Percentiles rank a stretch among this genome's conserved stretches.
phyloP scores from a whole-genome alignment of 495 filamentous ascomycete genomes.

The Penicillium samsonianum region DNA sequence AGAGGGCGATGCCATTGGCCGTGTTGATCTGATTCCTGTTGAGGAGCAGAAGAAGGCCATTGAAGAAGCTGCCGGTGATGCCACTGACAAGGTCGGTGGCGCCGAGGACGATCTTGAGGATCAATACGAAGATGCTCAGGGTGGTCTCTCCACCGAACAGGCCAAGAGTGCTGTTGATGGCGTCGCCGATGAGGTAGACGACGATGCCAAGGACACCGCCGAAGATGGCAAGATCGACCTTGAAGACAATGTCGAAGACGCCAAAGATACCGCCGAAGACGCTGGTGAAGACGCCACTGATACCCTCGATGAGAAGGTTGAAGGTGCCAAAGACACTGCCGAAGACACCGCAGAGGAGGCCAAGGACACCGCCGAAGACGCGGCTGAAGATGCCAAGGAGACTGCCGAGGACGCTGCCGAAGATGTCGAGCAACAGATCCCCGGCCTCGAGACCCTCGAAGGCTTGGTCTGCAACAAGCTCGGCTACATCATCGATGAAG shows the following conservation, averaged over 20 bases:
- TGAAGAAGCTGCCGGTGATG: slow-evolving; percentile 22
- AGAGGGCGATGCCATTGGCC: slow-evolving; percentile 63
- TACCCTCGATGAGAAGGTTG: not conserved
- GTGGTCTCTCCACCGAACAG: slow-evolving; percentile 23
- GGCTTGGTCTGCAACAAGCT: slow-evolving; percentile 62
- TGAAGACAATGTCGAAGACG: slow-evolving; percentile 30
- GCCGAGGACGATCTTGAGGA: slow-evolving; percentile 29
- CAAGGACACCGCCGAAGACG: slow-evolving; percentile 34
- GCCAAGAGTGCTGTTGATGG: slow-evolving; percentile 37
- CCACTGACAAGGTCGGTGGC: slow-evolving; percentile 13
- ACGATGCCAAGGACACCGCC: slow-evolving; percentile 13
- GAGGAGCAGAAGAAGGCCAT: slow-evolving; percentile 36
- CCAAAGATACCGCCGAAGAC: slow-evolving; percentile 29
- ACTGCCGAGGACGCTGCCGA: slow-evolving; percentile 37
- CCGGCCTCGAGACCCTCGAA: slow-evolving; percentile 60
- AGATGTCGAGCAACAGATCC: slow-evolving; percentile 42
- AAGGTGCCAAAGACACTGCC: slow-evolving; percentile 24
- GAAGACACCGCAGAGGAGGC: slow-evolving; percentile 34
- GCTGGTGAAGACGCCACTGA: slow-evolving; percentile 28
- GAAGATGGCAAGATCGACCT: slow-evolving; percentile 27
- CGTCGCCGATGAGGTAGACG: slow-evolving; percentile 36
- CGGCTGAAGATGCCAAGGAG: slow-evolving; percentile 22
- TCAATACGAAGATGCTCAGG: slow-evolving; percentile 43
- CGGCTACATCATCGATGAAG: slow-evolving; percentile 56
- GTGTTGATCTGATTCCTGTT: slow-evolving; percentile 52